A percentile compares a stretch with the other conserved stretches of the same genome.
phyloP scores from a whole-genome alignment of 345 rosid genomes.

The Theobroma cacao region DNA sequence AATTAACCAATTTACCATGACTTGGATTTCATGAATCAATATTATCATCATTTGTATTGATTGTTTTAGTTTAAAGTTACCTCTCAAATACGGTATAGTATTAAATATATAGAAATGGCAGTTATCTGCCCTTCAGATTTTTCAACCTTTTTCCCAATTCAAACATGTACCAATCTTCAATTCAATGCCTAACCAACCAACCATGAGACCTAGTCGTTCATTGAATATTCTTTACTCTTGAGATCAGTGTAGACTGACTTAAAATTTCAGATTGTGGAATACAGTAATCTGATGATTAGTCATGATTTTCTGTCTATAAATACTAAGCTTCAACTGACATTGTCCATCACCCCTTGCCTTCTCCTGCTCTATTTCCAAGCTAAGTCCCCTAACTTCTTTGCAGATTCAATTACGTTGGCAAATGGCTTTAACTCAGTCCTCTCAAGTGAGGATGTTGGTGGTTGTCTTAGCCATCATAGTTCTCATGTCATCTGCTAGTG shows the following conservation, averaged over 20 bases:
- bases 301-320: not conserved
- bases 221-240: not conserved
- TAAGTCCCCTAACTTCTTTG: too few species aligned
- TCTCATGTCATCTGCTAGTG: not conserved
- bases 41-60: too few species aligned
- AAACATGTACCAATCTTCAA: not conserved
- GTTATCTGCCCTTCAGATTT: not conserved
- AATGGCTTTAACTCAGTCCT: not conserved
- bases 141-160: not conserved
- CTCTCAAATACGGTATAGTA: not conserved
- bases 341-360: not conserved
- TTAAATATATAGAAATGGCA: not conserved
- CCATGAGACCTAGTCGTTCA: not conserved
- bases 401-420: not conserved
- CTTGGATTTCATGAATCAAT: too few species aligned
- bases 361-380: not conserved
- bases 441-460: not conserved
- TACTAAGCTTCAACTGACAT: too few species aligned
- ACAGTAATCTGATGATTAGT: not conserved
- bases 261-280: not conserved
- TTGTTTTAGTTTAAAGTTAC: not conserved
- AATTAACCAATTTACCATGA: too few species aligned
- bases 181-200: not conserved
- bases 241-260: not conserved
- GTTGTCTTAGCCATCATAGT: not conserved